Base-by-base conservation (phyloP, 306 rosid genomes). In the Gynostemma pentaphyllum region DNA sequence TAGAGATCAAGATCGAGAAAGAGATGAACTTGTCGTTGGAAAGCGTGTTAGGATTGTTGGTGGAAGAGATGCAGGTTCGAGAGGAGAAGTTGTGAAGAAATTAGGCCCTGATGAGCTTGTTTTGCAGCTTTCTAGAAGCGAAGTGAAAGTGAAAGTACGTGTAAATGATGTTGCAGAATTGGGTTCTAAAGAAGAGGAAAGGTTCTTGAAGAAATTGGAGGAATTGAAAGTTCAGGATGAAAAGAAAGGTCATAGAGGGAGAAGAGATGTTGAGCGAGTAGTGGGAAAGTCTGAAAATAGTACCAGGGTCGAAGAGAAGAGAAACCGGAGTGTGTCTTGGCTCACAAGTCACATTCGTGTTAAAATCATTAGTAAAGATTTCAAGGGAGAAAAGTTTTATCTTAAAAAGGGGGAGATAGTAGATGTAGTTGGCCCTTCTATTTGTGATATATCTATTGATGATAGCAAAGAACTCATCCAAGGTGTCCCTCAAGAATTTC, bases 361-460 rank as follows among this genome's bases (percentile, higher is more conserved):
- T 10, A 81, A 87, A 68, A 81, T 88, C 36, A 70, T 91, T 42
- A 85, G 92, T 68, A 78, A 66, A 42, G 80, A 72, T 29, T 76
- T 91, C 15, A 88, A 74, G 73, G 75, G 90, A 55, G 98, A 95
- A 24, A 77, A 81, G 28, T 66, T 88, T 50, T 88, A 91, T 71
- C 67, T 73, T 77, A 88, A 82, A 72, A 88, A 91, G 68, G 98
- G 92, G 46, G 67, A 85, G 82, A 71, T 88, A 70, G 74, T 91
- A 66, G 95, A 88, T 74, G 96, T 91, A 56, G 84, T 85, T 64
- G 89, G 92, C 23, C 96, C 90, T 9, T 36, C 49, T 5, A 78
- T 76, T 2, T 91, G 98, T 67, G 98, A 88, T 76, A 64, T 91
- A 68, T 72, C 85, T 13, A 82, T 91, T 87, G 98, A 91, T 72